Evolutionary conservation across 805 yeast genomes (phyloP), one percentile per base, ranked within the genome.

Genomic region (Candida hungchunana): DNA sequence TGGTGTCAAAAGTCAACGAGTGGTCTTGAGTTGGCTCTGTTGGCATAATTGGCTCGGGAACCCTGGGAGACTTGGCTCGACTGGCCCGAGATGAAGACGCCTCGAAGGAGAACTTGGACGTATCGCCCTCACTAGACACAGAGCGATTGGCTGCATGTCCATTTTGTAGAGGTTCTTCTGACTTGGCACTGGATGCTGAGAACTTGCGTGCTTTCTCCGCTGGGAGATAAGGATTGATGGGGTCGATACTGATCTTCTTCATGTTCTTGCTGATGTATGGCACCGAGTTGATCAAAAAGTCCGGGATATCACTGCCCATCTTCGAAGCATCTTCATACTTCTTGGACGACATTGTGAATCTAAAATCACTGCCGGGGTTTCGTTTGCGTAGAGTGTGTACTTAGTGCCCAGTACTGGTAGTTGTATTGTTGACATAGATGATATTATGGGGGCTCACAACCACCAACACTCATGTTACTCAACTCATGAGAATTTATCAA

Each of bases 71-170:
- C 28, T 17, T 37, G 4, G 34, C 29, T 13, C 36, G 34, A 8
- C 31, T 28, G 24, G 32, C 26, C 6, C 34, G 29, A 2, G 26
- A 6, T 1, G 37, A 30, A 3, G 14, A 8, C 5, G 37, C 24
- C 16, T 46, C 53, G 24, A 46, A 46, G 13, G 47, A 44, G 34
- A 48, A 48, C 31, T 40, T 44, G 14, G 48, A 41, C 2, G 42
- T 25, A 23, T 46, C 49, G 8, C 44, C 43, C 3, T 39, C 42
- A 18, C 39, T 40, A 4, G 35, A 31, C 10, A 30, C 29, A 6
- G 44, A 30, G n/a, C 39, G 28, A 18, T 37, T 38, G 7, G 29
- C 36, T 2, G 8, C 10, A n/a, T 16, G 21, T 7, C 7, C 18
- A 1, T 7, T 5, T 7, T 22, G n/a, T 8, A 27, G 30, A 4